Conservation (phyloP, 306 rosid species). For the Crataegus laevigata region DNA sequence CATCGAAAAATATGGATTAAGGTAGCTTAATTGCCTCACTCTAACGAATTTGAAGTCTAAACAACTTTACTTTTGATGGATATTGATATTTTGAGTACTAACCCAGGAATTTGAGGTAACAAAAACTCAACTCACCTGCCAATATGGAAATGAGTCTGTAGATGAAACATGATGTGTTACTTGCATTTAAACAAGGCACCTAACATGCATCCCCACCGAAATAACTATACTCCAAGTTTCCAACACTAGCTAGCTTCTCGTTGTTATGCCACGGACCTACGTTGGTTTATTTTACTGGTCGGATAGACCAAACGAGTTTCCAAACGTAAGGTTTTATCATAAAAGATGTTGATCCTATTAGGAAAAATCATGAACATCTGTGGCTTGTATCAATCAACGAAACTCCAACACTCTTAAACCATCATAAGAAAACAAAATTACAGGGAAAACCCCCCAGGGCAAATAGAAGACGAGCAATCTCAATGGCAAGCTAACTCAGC, state of each 20-base stretch:
- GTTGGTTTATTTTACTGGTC: no score
- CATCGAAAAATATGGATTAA: background rate
- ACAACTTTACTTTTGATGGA: background rate
- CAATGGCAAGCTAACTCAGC: no score
- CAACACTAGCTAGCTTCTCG: background rate
- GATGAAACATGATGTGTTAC: conserved; percentile 1
- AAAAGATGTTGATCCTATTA: no score
- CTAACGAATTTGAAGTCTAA: conserved; percentile 9
- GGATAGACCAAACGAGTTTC: no score
- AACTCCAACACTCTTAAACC: no score
- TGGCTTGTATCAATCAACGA: no score
- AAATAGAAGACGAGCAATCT: no score
- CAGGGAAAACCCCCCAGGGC: no score
- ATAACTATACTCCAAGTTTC: background rate
- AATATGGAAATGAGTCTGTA: background rate
- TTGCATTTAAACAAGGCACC: background rate
- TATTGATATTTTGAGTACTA: conserved; percentile 10
- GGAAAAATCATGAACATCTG: no score
- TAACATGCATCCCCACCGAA: background rate
- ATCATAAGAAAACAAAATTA: no score
- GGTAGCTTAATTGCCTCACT: background rate
- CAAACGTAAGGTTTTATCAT: no score
- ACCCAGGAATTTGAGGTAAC: background rate
- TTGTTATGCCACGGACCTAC: no score
- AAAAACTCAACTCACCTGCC: background rate